Conservation (phyloP, 306 rosid genomes). For the Comarum palustre region DNA sequence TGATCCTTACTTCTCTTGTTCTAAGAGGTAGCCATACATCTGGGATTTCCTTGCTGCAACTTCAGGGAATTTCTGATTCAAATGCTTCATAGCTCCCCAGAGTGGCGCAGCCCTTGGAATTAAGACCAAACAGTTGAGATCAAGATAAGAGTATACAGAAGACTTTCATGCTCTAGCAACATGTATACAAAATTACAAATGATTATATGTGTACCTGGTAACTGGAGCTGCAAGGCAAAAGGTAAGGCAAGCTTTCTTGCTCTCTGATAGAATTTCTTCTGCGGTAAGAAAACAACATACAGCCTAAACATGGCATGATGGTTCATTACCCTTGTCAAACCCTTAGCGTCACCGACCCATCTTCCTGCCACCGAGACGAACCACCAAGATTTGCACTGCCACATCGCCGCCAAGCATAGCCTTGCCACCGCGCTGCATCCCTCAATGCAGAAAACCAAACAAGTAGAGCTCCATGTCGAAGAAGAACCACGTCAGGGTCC, state of each 20-base stretch:
- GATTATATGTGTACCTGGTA: constrained; percentile 51
- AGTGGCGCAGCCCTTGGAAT: constrained; percentile 73
- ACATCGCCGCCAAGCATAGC: no score
- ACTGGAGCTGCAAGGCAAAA: constrained; percentile 87
- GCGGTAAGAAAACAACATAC: constrained; percentile 91
- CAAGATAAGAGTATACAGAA: not conserved
- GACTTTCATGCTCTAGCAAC: not conserved
- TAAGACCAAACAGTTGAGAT: not conserved
- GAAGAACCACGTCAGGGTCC: no score
- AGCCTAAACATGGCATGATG: constrained; percentile 56
- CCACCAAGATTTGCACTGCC: no score
- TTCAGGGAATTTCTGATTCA: constrained; percentile 83
- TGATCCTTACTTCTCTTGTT: constrained; percentile 73
- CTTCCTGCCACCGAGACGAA: no score
- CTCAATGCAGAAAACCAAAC: no score
- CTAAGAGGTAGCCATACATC: constrained; percentile 79
- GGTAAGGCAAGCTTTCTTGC: constrained; percentile 81
- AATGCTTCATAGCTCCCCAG: constrained; percentile 82
- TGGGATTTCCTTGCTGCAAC: constrained; percentile 84
- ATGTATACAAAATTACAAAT: not conserved
- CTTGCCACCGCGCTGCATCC: no score
- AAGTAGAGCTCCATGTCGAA: no score
- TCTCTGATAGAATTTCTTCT: constrained; percentile 70
- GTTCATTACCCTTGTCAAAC: constrained; percentile 72
- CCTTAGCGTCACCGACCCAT: no score